A percentile compares a stretch with the other conserved stretches of the same genome.
These are phyloP conservation scores for Gastrolobium bilobum DNA, from an alignment of 306 rosid species.

Conservation along the genomic window DNA sequence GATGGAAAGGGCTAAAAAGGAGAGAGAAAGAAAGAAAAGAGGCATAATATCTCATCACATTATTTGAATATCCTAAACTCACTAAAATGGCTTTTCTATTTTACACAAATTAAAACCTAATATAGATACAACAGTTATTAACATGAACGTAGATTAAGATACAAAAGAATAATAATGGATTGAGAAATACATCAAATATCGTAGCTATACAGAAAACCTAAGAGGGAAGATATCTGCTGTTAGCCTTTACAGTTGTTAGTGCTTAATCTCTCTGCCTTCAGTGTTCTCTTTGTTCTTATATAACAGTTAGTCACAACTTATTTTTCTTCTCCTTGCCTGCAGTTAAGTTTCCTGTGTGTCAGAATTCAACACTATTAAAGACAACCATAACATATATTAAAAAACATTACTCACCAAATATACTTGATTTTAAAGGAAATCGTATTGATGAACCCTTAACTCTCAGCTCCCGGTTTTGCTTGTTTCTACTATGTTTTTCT, in stretches of 20 bases:
- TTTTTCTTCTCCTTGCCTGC: conserved; percentile 79
- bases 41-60: background rate
- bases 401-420: conserved; percentile 72
- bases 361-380: conserved; percentile 40
- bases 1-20: background rate
- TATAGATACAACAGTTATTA: conserved; percentile 28
- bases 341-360: conserved; percentile 38
- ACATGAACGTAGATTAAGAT: conserved; percentile 34
- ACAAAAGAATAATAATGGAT: conserved; percentile 42
- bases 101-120: conserved; percentile 37
- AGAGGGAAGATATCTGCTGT: conserved; percentile 47
- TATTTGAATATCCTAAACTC: conserved; percentile 19
- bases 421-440: conserved; percentile 78
- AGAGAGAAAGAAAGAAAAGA: background rate
- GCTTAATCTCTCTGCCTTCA: conserved; percentile 43
- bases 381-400: conserved; percentile 19
- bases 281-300: background rate
- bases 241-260: conserved; percentile 59
- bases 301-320: conserved; percentile 60
- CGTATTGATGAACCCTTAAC: conserved; percentile 81
- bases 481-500: conserved; percentile 67
- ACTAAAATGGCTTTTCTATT: conserved; percentile 21
- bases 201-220: conserved; percentile 33
- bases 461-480: conserved; percentile 74
- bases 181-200: conserved; percentile 33